Conservation (phyloP, 106 monocot genomes). For the Platanthera guangdongensis region DNA sequence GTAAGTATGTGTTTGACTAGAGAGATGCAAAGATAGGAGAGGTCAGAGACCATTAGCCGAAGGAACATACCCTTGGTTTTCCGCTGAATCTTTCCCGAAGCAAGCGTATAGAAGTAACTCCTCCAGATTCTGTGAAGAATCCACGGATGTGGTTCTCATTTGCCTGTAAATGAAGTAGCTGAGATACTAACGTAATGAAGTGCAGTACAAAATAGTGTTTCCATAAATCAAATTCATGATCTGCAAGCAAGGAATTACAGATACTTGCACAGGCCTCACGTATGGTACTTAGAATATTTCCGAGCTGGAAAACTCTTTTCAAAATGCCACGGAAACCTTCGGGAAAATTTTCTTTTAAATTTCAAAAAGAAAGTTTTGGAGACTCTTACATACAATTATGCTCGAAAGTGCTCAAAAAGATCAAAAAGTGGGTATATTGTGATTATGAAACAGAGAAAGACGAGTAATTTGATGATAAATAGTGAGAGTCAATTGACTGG, state of each 20-base stretch:
- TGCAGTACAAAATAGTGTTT: background rate
- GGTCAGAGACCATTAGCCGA: background rate
- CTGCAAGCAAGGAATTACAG: background rate
- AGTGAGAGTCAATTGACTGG: too few relatives aligned
- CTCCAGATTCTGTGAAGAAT: constrained; percentile 66
- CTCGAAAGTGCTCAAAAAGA: too few relatives aligned
- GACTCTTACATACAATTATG: too few relatives aligned
- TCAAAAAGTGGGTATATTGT: too few relatives aligned
- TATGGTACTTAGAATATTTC: too few relatives aligned
- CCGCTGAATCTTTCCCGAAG: constrained; percentile 71
- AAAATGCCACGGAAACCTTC: too few relatives aligned
- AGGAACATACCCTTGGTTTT: constrained; percentile 68
- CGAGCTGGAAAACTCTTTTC: too few relatives aligned
- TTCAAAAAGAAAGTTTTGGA: too few relatives aligned
- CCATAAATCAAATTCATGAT: background rate
- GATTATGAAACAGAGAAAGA: too few relatives aligned
- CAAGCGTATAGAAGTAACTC: constrained; percentile 64
- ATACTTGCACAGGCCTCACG: background rate
- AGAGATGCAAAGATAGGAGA: background rate
- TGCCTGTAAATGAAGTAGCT: constrained; percentile 37
- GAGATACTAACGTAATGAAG: background rate
- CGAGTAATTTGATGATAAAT: too few relatives aligned
- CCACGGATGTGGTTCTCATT: constrained; percentile 61
- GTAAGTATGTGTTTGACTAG: background rate
- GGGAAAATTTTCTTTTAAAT: too few relatives aligned